Conservation (phyloP, 331 rosid genomes). For the Pyrus hybrid region DNA sequence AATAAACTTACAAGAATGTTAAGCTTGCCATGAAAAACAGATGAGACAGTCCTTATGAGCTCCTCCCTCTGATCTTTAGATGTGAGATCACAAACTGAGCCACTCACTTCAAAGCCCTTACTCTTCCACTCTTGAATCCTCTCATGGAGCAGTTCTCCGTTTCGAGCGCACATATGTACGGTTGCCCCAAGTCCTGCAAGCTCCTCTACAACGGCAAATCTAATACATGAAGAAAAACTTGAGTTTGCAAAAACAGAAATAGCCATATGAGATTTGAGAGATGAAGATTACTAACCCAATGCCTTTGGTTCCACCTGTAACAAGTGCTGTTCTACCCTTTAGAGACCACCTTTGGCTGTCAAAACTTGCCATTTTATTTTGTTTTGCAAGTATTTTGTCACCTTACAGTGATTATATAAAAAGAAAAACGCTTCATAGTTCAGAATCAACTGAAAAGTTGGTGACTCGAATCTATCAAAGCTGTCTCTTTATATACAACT, state of each 20-base stretch:
- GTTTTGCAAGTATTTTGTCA: too few relatives aligned
- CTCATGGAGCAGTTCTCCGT: constrained; percentile 28
- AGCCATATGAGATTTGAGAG: too few relatives aligned
- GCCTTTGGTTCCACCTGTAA: constrained; percentile 17
- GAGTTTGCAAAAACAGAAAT: too few relatives aligned
- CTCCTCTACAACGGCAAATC: constrained; percentile 54
- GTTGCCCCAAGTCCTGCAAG: constrained; percentile 55
- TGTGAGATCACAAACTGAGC: constrained; percentile 44
- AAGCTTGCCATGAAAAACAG: constrained; percentile 50
- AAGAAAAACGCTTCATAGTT: too few relatives aligned
- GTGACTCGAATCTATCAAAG: too few relatives aligned
- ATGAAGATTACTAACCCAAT: neutral
- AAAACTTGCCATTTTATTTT: neutral
- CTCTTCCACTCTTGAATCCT: constrained; percentile 41
- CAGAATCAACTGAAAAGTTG: too few relatives aligned
- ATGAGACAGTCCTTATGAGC: constrained; percentile 26
- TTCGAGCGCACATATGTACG: constrained; percentile 53
- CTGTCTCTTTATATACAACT: too few relatives aligned
- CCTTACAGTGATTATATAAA: too few relatives aligned
- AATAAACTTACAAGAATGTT: constrained; percentile 49
- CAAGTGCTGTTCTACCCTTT: constrained; percentile 15
- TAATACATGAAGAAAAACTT: neutral
- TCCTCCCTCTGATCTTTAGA: constrained; percentile 27
- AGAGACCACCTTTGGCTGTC: constrained; percentile 17
- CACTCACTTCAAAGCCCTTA: constrained; percentile 46